Base-by-base conservation (phyloP, 108 stramenopile species). In the Poteriospumella lacustris region DNA sequence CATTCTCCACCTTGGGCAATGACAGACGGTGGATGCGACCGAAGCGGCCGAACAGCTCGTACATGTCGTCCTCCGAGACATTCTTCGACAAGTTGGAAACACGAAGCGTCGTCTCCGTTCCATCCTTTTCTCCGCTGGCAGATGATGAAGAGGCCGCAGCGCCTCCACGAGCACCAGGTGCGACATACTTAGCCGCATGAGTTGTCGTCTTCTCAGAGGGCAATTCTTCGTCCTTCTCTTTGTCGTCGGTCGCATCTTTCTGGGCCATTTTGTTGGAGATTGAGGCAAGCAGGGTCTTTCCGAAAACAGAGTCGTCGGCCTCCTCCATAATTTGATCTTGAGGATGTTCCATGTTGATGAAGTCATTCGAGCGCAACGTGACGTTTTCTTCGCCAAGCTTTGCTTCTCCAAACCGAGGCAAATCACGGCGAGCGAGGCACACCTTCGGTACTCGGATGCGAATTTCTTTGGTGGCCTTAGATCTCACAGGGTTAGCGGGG, bases 21-120 rank as follows among this genome's bases (percentile, higher is more conserved):
- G 94, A 99, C 41, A 97, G 92, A 31, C 97, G 89, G 3, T 92
- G 91, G 59, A 98, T 94, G 28, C 93, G 86, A 0, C 97, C 97
- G 83, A 95, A 98, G 41, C 86, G 91, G 44, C 84, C 79, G 82
- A 97, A 98, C 52, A 98, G 80, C 60, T 96, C 94, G 76, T 94
- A 90, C 68, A 98, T 79, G 79, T 98, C 97, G 1, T 89, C 90
- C 82, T 98, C 97, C 76, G 92, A 91, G 34, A 95, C 95, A 78
- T 94, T 93, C 78, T 96, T 94, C 34, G 93, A 93, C 77, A 98
- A 92, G 84, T 98, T 98, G 64, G 97, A 97, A 70, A 97, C 95
- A 43, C 97, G 94, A 76, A 98, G 90, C 60, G 95, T 96, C 58
- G 94, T 95, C 59, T 92, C 84, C 81, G 96, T 93, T 59, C 93